These are phyloP conservation scores for Orychophragmus violaceus DNA, from an alignment of 345 rosid species.

Conservation along the genomic window DNA sequence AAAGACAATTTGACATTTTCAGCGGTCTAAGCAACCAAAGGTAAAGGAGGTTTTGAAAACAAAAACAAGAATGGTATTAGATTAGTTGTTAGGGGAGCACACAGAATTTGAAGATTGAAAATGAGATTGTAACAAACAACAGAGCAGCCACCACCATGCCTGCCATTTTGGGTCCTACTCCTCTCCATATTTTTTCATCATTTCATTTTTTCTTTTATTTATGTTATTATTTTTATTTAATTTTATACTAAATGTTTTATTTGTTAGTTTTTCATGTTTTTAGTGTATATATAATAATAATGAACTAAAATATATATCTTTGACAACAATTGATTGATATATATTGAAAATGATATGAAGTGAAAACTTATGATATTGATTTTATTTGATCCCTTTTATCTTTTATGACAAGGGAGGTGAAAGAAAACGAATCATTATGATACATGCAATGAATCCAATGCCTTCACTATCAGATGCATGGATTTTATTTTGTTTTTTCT, in stretches of 20 bases:
- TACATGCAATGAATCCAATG: constrained; percentile 26
- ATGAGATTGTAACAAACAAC: constrained; percentile 13
- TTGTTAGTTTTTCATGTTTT: neutral
- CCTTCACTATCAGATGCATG: constrained; percentile 21
- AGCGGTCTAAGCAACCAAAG: neutral
- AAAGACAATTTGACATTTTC: neutral
- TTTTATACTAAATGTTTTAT: neutral
- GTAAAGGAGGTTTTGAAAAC: neutral
- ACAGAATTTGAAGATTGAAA: constrained; percentile 20
- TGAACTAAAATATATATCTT: neutral
- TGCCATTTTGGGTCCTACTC: constrained; percentile 17
- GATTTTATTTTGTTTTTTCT: neutral
- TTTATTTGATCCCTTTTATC: neutral
- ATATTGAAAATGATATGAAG: neutral
- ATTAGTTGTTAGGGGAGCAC: constrained; percentile 18
- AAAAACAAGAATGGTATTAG: constrained; percentile 6
- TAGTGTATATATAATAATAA: neutral
- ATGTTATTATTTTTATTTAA: neutral
- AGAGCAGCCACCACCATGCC: constrained; percentile 17
- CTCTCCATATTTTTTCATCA: neutral
- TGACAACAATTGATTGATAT: neutral
- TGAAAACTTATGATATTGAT: neutral
- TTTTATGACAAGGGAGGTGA: constrained; percentile 9
- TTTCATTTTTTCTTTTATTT: neutral
- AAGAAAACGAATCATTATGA: constrained; percentile 2